Evolutionary conservation across 345 rosid species (phyloP), one percentile per base, ranked within the genome.

Genomic region (Acer saccharum): DNA sequence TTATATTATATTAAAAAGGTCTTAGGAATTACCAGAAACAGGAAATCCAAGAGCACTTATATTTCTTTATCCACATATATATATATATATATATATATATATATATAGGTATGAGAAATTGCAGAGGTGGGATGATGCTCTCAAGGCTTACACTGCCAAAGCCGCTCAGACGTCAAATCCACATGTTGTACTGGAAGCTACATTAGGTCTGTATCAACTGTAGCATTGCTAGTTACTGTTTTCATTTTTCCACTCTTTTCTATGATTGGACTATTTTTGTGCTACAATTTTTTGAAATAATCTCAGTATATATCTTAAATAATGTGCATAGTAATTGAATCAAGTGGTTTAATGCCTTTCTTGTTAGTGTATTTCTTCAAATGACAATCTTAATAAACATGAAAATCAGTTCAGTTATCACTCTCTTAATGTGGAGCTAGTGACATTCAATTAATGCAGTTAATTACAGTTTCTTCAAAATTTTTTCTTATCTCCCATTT

Each of bases 91-190:
- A 35, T 35, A 35, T 35, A 35, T 32, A 32, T 32, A 32, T 32
- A 32, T 84, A 35, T 82, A 69, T 75, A 96, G 99, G 99, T 96
- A 94, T 87, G 99, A 96, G 87, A 96, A 96, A 84, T 87, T 96
- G 90, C 99, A 96, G 82, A 87, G 97, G 69, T 96, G 99, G 99
- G 97, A 96, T 80, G 99, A 94, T 84, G 99, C 99, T 76, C 94
- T 96, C 73, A 92, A 89, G 87, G 99, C 99, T 75, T 96, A 96
- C 81, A 91, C 96, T 77, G 82, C 82, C 43, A 96, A 92, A 86
- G 95, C 91, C 71, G 77, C 90, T 65, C 97, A 92, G 88, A 93
- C 89, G 77, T 79, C 97, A 57, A 91, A 88, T 88, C 88, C 94
- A 0, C 93, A 90, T 86, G 86, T 90, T 76, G 89, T 85, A 46